These are phyloP conservation scores for Metschnikowia santaceciliae DNA, from an alignment of 805 yeast genomes.

Conservation along the genomic window DNA sequence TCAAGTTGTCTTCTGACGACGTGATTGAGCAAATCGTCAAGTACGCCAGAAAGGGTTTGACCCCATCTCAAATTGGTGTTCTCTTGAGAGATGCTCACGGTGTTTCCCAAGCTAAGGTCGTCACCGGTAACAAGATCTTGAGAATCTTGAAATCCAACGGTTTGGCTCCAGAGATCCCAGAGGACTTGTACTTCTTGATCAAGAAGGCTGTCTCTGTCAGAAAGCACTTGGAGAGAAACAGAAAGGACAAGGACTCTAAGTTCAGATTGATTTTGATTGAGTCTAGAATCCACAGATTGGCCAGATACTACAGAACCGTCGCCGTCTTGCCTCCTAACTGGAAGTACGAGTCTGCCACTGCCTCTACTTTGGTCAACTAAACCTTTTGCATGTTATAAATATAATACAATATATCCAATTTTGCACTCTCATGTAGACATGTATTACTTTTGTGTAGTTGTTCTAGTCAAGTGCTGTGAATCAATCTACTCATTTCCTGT, in stretches of 20 bases:
- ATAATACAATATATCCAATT: conserved; percentile 3
- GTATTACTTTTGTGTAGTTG: neutral
- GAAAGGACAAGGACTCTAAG: conserved; percentile 99
- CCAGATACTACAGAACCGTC: conserved; percentile 99
- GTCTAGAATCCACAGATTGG: conserved; percentile 99
- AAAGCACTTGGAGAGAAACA: conserved; percentile 99
- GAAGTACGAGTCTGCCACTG: conserved; percentile 99
- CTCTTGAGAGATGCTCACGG: conserved; percentile 99
- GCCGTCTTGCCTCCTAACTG: conserved; percentile 99
- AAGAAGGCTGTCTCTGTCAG: conserved; percentile 99
- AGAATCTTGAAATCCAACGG: conserved; percentile 99
- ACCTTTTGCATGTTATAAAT: conserved; percentile 22
- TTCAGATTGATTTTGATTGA: conserved; percentile 99
- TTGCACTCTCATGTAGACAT: conserved; percentile 1
- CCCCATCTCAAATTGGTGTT: conserved; percentile 99
- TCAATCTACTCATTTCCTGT: neutral
- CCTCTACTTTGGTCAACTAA: conserved; percentile 99
- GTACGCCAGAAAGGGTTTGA: conserved; percentile 99
- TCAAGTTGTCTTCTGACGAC: conserved; percentile 92
- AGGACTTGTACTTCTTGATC: conserved; percentile 97
- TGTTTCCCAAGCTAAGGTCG: conserved; percentile 94
- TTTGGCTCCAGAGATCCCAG: conserved; percentile 99
- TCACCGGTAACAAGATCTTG: conserved; percentile 98
- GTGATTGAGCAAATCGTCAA: conserved; percentile 98
- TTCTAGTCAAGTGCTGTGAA: neutral